A percentile compares a stretch with the other conserved stretches of the same genome.
Evolutionary conservation across 2,329 filamentous ascomycete species (phyloP).

Genomic region (Penicillium sp.): DNA sequence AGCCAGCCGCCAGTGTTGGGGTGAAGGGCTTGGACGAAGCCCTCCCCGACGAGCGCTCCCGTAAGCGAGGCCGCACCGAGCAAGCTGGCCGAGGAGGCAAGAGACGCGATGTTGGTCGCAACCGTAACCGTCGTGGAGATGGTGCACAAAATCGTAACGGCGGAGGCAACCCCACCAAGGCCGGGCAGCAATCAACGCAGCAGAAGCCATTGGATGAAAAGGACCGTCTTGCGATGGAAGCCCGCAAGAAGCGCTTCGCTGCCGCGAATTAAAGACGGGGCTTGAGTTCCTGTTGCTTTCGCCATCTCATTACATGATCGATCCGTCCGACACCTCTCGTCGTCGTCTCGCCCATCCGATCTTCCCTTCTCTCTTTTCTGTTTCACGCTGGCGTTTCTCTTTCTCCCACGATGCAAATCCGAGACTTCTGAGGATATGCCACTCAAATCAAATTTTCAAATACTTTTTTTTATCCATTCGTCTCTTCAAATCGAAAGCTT

Average conservation of each 20-base stretch:
- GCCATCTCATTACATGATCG: too few species aligned
- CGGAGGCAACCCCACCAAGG: constrained; percentile 15
- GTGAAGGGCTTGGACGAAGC: constrained; percentile 44
- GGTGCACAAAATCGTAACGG: constrained; percentile 18
- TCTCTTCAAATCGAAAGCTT: neutral
- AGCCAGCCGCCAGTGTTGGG: constrained; percentile 15
- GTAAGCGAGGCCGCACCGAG: constrained; percentile 38
- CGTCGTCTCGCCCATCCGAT: neutral
- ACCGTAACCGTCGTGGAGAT: constrained; percentile 24
- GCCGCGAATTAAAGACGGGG: constrained; percentile 21
- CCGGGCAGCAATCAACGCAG: constrained; percentile 4
- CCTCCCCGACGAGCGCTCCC: constrained; percentile 37
- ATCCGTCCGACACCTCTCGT: neutral
- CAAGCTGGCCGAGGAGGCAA: constrained; percentile 39
- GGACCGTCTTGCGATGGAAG: constrained; percentile 41
- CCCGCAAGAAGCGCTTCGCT: constrained; percentile 44
- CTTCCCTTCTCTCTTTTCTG: constrained; percentile 3
- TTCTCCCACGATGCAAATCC: constrained; percentile 10
- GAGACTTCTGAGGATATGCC: constrained; percentile 13
- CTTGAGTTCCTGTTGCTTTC: too few species aligned
- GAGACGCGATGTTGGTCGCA: constrained; percentile 34
- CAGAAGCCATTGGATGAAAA: constrained; percentile 32
- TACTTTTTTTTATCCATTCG: neutral
- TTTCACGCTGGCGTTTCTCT: constrained; percentile 20
- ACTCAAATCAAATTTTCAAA: constrained; percentile 6